Percentiles rank a stretch among this genome's conserved stretches.
phyloP scores from a whole-genome alignment of 768 basidiomycete species.

The Lactarius vividus region DNA sequence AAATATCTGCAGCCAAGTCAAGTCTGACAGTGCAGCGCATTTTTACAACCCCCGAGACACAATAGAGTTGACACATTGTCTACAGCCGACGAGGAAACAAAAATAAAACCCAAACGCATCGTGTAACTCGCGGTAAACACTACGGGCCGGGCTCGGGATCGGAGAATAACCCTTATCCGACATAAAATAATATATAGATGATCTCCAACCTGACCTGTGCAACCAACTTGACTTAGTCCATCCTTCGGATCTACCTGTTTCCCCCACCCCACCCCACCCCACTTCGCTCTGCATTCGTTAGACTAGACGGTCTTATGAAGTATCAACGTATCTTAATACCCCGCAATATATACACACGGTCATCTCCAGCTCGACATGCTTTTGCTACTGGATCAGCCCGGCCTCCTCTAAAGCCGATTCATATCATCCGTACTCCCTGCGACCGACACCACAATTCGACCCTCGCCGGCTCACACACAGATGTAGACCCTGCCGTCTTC shows the following conservation, averaged over 20 bases:
- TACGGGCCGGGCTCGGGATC: too few species aligned
- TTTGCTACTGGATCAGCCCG: not conserved
- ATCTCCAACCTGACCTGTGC: not conserved
- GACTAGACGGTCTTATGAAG: constrained; percentile 1
- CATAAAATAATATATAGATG: not conserved
- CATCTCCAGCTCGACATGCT: not conserved
- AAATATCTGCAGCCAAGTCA: too few species aligned
- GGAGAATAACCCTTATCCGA: not conserved
- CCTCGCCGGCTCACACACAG: constrained; percentile 1
- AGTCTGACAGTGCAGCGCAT: too few species aligned
- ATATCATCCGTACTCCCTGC: not conserved
- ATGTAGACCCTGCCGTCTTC: not conserved
- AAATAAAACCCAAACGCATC: too few species aligned
- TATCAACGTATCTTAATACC: constrained; percentile 16
- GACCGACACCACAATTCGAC: constrained; percentile 11
- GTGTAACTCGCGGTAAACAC: too few species aligned
- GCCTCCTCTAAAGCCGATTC: not conserved
- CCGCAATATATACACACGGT: not conserved
- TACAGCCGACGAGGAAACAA: too few species aligned
- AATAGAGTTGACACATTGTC: too few species aligned
- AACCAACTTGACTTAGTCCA: not conserved
- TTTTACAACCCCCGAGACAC: too few species aligned
- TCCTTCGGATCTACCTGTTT: not conserved
- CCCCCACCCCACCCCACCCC: not conserved
- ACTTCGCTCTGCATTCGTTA: not conserved